Base-by-base conservation (phyloP, 2,329 filamentous ascomycete genomes). In the Penicillium sumatraense region DNA sequence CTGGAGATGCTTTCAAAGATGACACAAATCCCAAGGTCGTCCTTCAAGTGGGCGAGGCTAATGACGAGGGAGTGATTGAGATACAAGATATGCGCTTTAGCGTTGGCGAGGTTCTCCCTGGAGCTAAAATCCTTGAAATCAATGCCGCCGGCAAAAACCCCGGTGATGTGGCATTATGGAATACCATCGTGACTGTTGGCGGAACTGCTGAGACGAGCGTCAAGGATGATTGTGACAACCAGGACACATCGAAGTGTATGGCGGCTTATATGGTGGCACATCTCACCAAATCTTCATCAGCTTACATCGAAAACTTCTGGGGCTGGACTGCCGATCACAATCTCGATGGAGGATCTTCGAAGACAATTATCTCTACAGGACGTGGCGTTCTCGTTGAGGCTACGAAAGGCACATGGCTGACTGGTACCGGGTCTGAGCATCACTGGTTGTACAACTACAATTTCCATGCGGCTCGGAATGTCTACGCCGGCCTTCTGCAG, bases 371-470 rank as follows among this genome's bases (percentile, higher is more conserved):
- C 56, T 83, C 79, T 68, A 76, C 75, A 51, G 80, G 76, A 26
- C 78, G 80, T 46, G 81, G 80, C 54, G 74, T 84, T 60, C 72
- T 83, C 9, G 76, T 82, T 49, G 80, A 83, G 59, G 78, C 75
- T 10, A 69, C 75, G 51, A 75, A 75, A 5, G 66, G 64, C 1
- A 75, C 78, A 24, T 89, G 86, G 87, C 72, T 89, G 20, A 85
- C 83, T 46, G 88, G 86, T 8, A 87, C 86, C 0, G 80, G 84
- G 0, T 83, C 83, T 0, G 88, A 91, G 73, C 88, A 90, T 71
- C 81, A 81, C 46, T 79, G 82, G 1, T 73, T 89, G n/a, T 91
- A 90, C 78, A 86, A 90, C 69, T 90, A 90, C 42, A 84, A 89
- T 63, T 75, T 90, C 49, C 74, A 78, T 61, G 77, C 80, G 47